phyloP scores from a whole-genome alignment of 129 eudicot species.

The Flaveria ramosissima region DNA sequence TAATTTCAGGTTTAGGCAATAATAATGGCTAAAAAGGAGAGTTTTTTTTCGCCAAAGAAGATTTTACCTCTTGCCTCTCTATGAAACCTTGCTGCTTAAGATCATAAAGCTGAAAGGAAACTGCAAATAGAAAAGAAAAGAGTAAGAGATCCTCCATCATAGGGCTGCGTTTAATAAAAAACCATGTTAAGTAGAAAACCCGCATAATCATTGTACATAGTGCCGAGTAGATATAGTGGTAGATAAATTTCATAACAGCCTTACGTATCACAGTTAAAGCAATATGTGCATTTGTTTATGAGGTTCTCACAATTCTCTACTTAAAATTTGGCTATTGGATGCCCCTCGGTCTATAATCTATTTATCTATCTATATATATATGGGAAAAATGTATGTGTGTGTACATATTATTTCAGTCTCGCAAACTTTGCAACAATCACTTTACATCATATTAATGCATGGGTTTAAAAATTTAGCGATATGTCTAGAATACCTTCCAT shows the following conservation, averaged over 20 bases:
- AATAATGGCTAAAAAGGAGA: too few species aligned
- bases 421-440: slow-evolving; percentile 1
- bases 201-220: neutral
- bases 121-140: slow-evolving; percentile 23
- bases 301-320: neutral
- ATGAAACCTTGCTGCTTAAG: slow-evolving; percentile 97
- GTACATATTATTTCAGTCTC: neutral
- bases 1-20: neutral
- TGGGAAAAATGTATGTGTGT: neutral
- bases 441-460: slow-evolving; percentile 4
- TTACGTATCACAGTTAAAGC: neutral
- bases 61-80: slow-evolving; percentile 86
- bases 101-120: slow-evolving; percentile 89
- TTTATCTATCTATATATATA: too few species aligned
- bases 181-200: neutral
- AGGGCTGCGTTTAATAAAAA: neutral
- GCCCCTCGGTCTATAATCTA: neutral
- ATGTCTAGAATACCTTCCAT: slow-evolving; percentile 2
- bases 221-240: neutral
- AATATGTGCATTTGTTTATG: neutral
- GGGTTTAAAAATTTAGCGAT: neutral
- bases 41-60: neutral
- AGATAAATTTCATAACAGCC: neutral
- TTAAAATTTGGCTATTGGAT: neutral
- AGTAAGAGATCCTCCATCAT: neutral